A percentile compares a stretch with the other conserved stretches of the same genome.
Evolutionary conservation across 2,329 filamentous ascomycete species (phyloP).

Genomic region (Fusarium sp.): DNA sequence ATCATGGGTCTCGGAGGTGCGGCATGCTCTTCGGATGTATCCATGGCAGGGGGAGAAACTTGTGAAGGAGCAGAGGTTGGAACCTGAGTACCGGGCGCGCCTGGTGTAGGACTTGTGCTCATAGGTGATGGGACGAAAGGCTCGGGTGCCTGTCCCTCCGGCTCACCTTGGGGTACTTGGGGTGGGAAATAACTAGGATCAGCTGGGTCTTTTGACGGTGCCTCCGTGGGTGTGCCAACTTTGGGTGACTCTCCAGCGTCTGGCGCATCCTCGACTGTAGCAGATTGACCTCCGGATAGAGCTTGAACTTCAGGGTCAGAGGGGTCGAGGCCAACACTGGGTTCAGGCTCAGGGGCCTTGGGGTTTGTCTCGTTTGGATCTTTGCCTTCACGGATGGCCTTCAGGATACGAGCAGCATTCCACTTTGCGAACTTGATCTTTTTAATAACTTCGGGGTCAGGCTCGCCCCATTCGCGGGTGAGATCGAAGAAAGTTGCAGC

Average conservation of each 20-base stretch:
- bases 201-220: constrained; percentile 46
- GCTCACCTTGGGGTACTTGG: constrained; percentile 37
- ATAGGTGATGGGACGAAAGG: constrained; percentile 54
- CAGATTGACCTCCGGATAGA: constrained; percentile 55
- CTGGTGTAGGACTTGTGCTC: constrained; percentile 48
- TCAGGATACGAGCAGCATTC: constrained; percentile 90
- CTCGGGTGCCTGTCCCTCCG: constrained; percentile 31
- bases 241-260: constrained; percentile 56
- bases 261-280: constrained; percentile 65
- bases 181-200: constrained; percentile 53
- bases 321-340: constrained; percentile 64
- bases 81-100: constrained; percentile 37
- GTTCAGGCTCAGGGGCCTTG: constrained; percentile 64
- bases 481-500: constrained; percentile 93
- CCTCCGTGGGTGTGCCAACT: constrained; percentile 47
- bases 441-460: constrained; percentile 79
- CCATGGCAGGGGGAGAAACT: constrained; percentile 40
- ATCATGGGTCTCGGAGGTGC: constrained; percentile 41
- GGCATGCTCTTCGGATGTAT: background rate
- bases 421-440: constrained; percentile 98
- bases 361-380: constrained; percentile 95
- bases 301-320: constrained; percentile 74
- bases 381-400: constrained; percentile 88
- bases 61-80: constrained; percentile 48
- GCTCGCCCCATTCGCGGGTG: constrained; percentile 82